Evolutionary conservation across 192 early-diverging fungal species (phyloP).

Genomic region (Backusella westeae): DNA sequence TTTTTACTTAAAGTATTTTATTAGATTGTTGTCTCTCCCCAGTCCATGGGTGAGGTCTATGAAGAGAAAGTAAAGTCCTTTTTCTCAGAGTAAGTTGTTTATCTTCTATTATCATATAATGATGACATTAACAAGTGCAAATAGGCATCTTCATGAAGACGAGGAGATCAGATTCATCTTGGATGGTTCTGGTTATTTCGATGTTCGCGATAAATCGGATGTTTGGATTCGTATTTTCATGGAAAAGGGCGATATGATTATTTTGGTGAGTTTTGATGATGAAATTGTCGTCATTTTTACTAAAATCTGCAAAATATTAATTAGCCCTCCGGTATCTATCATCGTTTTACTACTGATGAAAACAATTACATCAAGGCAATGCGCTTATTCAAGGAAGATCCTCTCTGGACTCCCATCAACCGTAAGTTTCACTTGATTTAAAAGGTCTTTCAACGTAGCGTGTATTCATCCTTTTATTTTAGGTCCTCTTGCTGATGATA

Average conservation of each 20-base stretch:
- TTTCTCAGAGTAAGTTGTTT: conserved; percentile 69
- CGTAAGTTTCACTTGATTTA: conserved; percentile 34
- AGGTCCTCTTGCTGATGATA: conserved; percentile 56
- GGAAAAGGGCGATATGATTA: conserved; percentile 74
- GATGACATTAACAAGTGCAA: not conserved
- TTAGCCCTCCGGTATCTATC: conserved; percentile 91
- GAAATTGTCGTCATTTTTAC: too few species aligned
- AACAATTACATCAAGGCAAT: conserved; percentile 86
- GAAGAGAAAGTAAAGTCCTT: conserved; percentile 93
- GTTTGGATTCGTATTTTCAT: conserved; percentile 87
- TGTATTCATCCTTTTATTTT: not conserved
- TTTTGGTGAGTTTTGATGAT: conserved; percentile 56
- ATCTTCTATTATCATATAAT: not conserved
- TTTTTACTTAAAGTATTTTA: not conserved
- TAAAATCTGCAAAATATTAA: not conserved
- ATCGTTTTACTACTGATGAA: conserved; percentile 91
- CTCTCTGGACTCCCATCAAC: conserved; percentile 81
- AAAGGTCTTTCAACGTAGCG: too few species aligned
- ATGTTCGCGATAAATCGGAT: conserved; percentile 61
- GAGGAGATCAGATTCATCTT: conserved; percentile 95
- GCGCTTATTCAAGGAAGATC: conserved; percentile 81
- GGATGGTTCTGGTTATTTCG: conserved; percentile 94
- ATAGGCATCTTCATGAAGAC: conserved; percentile 89
- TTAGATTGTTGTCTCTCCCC: conserved; percentile 79
- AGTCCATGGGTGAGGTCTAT: conserved; percentile 77